phyloP scores from a whole-genome alignment of 345 rosid genomes.

The Eucalyptus microcorys region DNA sequence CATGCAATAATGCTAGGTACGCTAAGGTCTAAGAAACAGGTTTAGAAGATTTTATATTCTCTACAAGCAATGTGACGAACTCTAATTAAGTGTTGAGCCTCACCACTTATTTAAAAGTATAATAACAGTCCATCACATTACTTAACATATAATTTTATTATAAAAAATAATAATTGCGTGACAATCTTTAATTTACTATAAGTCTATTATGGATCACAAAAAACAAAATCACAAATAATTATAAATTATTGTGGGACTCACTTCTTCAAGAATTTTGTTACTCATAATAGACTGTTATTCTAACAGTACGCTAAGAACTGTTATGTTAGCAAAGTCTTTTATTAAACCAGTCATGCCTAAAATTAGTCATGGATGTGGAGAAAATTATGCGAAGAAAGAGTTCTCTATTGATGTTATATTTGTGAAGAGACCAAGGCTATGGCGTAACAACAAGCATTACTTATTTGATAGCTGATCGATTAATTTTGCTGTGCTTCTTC shows the following conservation, averaged over 20 bases:
- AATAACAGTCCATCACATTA: fast-evolving
- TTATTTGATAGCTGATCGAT: background rate
- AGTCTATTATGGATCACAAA: fast-evolving
- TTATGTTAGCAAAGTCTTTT: no score
- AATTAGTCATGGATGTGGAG: background rate
- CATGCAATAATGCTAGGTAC: background rate
- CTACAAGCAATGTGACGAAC: background rate
- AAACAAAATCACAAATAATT: no score
- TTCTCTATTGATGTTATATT: background rate
- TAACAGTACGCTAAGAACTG: fast-evolving
- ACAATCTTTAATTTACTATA: fast-evolving
- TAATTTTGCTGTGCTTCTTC: background rate
- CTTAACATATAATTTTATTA: background rate
- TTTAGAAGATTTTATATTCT: background rate
- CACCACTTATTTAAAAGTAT: background rate
- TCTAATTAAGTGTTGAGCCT: background rate
- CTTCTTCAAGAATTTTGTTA: no score
- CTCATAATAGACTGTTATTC: no score
- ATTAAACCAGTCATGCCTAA: background rate
- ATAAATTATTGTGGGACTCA: no score
- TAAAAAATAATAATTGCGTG: fast-evolving
- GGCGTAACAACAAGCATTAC: background rate
- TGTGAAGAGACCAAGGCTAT: background rate
- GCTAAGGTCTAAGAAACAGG: background rate
- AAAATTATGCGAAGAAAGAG: background rate